Evolutionary conservation across 495 filamentous ascomycete species (phyloP).

Genomic region (Penicillium lividum): DNA sequence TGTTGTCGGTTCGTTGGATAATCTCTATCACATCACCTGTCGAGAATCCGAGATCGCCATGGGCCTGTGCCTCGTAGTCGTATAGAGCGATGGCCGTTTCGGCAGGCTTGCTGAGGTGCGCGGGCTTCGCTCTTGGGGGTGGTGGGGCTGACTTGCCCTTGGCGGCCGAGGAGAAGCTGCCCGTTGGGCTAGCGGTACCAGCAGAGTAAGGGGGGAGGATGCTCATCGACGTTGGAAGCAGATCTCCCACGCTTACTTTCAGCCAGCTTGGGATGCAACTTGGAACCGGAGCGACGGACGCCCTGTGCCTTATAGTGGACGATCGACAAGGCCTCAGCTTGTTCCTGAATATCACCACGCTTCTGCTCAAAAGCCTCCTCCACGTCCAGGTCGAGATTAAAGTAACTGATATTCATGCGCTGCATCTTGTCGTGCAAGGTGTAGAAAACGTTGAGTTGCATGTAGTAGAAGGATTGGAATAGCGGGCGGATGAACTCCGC

Average conservation of each 20-base stretch:
- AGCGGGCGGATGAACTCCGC: conserved; percentile 95
- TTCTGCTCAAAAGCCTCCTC: conserved; percentile 88
- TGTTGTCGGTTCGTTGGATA: conserved; percentile 72
- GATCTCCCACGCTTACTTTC: conserved; percentile 36
- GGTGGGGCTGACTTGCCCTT: conserved; percentile 88
- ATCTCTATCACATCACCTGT: conserved; percentile 93
- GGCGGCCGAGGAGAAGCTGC: conserved; percentile 64
- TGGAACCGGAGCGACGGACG: conserved; percentile 45
- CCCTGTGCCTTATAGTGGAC: conserved; percentile 87
- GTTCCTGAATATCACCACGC: conserved; percentile 81
- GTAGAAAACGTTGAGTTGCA: conserved; percentile 99
- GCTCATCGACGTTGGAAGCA: conserved; percentile 53
- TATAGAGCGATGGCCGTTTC: conserved; percentile 87
- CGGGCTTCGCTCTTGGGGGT: conserved; percentile 89
- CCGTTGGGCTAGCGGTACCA: conserved; percentile 41
- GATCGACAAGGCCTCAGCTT: conserved; percentile 74
- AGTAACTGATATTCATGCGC: conserved; percentile 93
- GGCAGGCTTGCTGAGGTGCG: conserved; percentile 62
- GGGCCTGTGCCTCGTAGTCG: conserved; percentile 94
- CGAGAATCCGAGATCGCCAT: conserved; percentile 89
- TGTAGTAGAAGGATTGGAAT: conserved; percentile 99
- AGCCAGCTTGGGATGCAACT: conserved; percentile 47
- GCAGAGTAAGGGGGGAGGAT: conserved; percentile 69
- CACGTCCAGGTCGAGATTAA: conserved; percentile 85
- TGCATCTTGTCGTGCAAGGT: conserved; percentile 98